A percentile compares a stretch with the other conserved stretches of the same genome.
Conservation (phyloP, 2,329 filamentous ascomycete genomes). For the Daldinia sp. region DNA sequence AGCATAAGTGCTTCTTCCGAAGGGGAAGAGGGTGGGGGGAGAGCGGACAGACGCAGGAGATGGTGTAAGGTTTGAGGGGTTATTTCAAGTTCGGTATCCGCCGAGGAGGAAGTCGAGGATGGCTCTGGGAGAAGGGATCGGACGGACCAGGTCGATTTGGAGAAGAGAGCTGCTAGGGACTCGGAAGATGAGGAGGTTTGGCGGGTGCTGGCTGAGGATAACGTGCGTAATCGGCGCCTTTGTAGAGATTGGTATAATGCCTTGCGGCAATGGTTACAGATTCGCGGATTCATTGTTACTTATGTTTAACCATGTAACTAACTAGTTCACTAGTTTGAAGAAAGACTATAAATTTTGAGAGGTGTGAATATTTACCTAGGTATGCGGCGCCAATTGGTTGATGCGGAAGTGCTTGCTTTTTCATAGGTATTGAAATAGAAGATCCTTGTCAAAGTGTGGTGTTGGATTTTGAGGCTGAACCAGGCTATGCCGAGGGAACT, state of each 20-base stretch:
- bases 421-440: slow-evolving; percentile 7
- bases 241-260: slow-evolving; percentile 37
- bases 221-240: neutral
- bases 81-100: slow-evolving; percentile 54
- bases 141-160: slow-evolving; percentile 86
- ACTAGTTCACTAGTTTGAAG: neutral
- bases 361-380: neutral
- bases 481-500: neutral
- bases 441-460: slow-evolving; percentile 24
- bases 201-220: slow-evolving; percentile 13
- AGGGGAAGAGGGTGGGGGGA: slow-evolving; percentile 75
- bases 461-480: slow-evolving; percentile 37
- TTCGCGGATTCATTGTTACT: slow-evolving; percentile 44
- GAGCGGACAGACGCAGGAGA: slow-evolving; percentile 87
- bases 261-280: slow-evolving; percentile 46
- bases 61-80: slow-evolving; percentile 79
- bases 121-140: slow-evolving; percentile 73
- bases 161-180: slow-evolving; percentile 64
- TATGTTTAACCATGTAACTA: neutral
- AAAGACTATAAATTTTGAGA: neutral
- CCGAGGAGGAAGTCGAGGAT: slow-evolving; percentile 47
- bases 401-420: neutral
- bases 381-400: neutral
- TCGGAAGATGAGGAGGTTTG: slow-evolving; percentile 12
- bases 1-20: slow-evolving; percentile 79